phyloP scores from a whole-genome alignment of 1,139 yeast species.

The Suhomyces bribrorum region DNA sequence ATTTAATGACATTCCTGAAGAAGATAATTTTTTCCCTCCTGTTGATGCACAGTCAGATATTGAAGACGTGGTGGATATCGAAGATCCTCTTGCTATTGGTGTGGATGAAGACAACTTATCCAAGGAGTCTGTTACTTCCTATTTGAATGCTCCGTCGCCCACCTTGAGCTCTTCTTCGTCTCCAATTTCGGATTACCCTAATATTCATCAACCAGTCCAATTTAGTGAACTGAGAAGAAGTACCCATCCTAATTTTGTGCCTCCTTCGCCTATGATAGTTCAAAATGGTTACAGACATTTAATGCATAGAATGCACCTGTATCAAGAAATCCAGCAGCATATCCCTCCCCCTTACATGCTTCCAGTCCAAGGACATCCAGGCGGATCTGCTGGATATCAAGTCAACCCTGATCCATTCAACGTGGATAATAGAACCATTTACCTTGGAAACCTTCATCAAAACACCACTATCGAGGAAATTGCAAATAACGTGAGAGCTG shows the following conservation, averaged over 20 bases:
- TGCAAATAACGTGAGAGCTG: slow-evolving; percentile 51
- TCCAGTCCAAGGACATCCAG: slow-evolving; percentile 4
- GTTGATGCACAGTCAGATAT: not conserved
- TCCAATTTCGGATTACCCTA: slow-evolving; percentile 5
- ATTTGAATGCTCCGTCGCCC: slow-evolving; percentile 12
- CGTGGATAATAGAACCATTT: slow-evolving; percentile 45
- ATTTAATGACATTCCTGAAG: slow-evolving; percentile 9
- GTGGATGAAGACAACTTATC: slow-evolving; percentile 6
- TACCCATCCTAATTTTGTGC: slow-evolving; percentile 6
- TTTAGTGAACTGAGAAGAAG: slow-evolving; percentile 5
- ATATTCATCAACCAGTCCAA: slow-evolving; percentile 4
- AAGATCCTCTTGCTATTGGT: slow-evolving; percentile 7
- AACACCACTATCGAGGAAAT: slow-evolving; percentile 50
- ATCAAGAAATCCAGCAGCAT: slow-evolving; percentile 5
- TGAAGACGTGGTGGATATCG: slow-evolving; percentile 3
- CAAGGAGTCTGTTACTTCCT: slow-evolving; percentile 3
- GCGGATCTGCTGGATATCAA: slow-evolving; percentile 6
- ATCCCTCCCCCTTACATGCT: slow-evolving; percentile 4
- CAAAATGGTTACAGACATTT: slow-evolving; percentile 8
- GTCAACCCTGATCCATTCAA: slow-evolving; percentile 18
- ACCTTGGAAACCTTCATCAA: slow-evolving; percentile 47
- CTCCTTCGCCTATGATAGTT: slow-evolving; percentile 8
- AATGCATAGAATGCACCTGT: slow-evolving; percentile 4
- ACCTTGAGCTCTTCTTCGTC: slow-evolving; percentile 9
- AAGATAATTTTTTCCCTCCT: slow-evolving; percentile 1